Percentiles rank a stretch among this genome's conserved stretches.
These are phyloP conservation scores for Jamesozyma lodderae DNA, from an alignment of 805 yeast species.

Conservation along the genomic window DNA sequence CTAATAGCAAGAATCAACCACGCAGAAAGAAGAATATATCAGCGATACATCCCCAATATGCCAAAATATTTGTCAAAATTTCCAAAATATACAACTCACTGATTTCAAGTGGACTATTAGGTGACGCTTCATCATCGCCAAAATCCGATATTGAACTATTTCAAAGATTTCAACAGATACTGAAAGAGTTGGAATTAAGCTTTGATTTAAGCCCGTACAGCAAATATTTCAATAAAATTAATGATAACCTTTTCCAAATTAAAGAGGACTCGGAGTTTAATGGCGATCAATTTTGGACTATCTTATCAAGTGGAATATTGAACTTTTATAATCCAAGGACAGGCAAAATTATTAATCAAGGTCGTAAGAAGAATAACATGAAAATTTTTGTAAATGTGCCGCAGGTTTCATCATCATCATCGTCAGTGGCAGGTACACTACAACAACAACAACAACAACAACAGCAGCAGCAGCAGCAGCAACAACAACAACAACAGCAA, in stretches of 20 bases:
- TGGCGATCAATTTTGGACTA: slow-evolving; percentile 25
- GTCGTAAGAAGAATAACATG: slow-evolving; percentile 8
- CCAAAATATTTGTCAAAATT: slow-evolving; percentile 19
- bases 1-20: not conserved
- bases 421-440: not conserved
- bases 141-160: slow-evolving; percentile 29
- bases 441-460: not conserved
- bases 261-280: slow-evolving; percentile 21
- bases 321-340: slow-evolving; percentile 24
- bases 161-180: slow-evolving; percentile 29
- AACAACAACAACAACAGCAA: not conserved
- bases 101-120: slow-evolving; percentile 20
- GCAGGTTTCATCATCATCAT: not conserved
- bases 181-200: slow-evolving; percentile 28
- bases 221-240: slow-evolving; percentile 24
- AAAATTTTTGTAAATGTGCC: not conserved
- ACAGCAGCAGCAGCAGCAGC: not conserved
- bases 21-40: slow-evolving; percentile 1
- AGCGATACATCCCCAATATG: slow-evolving; percentile 14
- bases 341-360: slow-evolving; percentile 23
- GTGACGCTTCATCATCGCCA: slow-evolving; percentile 26
- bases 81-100: slow-evolving; percentile 26
- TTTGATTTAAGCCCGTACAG: slow-evolving; percentile 26
- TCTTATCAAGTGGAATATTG: slow-evolving; percentile 20
- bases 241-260: slow-evolving; percentile 26